These are phyloP conservation scores for Colletotrichum ledebouriae DNA, from an alignment of 2,329 filamentous ascomycete genomes.

Conservation along the genomic window DNA sequence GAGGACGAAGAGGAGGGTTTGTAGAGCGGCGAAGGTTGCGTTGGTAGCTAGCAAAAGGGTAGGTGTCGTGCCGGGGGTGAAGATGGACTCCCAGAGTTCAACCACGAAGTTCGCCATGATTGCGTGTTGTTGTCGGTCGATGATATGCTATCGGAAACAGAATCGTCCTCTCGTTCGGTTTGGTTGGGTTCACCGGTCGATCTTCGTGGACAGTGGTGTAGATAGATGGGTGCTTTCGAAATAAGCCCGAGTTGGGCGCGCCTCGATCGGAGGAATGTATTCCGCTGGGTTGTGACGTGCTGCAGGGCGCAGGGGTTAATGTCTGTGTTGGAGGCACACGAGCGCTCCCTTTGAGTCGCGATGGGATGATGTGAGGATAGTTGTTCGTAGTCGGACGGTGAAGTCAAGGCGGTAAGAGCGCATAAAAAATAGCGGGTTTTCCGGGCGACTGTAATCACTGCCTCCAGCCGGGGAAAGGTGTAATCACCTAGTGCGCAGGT, in stretches of 20 bases:
- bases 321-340: constrained; percentile 8
- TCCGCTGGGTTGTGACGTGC: constrained; percentile 9
- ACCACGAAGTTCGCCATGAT: constrained; percentile 74
- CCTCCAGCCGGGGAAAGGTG: too few relatives aligned
- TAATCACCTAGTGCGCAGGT: background rate
- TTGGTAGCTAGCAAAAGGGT: constrained; percentile 92
- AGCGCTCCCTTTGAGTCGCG: constrained; percentile 1
- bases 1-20: constrained; percentile 81
- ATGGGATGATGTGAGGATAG: constrained; percentile 4
- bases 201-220: background rate
- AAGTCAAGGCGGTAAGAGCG: constrained; percentile 32
- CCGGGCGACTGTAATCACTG: constrained; percentile 3
- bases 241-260: background rate
- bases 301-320: background rate
- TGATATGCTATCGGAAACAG: background rate
- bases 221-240: constrained; percentile 3
- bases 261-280: background rate
- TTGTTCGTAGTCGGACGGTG: constrained; percentile 23
- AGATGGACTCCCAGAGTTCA: constrained; percentile 91
- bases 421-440: constrained; percentile 38
- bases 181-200: constrained; percentile 5
- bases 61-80: constrained; percentile 91
- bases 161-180: background rate
- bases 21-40: constrained; percentile 86
- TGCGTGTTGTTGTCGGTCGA: background rate